phyloP scores from a whole-genome alignment of 2,329 filamentous ascomycete genomes.

The Penicillium sp. region DNA sequence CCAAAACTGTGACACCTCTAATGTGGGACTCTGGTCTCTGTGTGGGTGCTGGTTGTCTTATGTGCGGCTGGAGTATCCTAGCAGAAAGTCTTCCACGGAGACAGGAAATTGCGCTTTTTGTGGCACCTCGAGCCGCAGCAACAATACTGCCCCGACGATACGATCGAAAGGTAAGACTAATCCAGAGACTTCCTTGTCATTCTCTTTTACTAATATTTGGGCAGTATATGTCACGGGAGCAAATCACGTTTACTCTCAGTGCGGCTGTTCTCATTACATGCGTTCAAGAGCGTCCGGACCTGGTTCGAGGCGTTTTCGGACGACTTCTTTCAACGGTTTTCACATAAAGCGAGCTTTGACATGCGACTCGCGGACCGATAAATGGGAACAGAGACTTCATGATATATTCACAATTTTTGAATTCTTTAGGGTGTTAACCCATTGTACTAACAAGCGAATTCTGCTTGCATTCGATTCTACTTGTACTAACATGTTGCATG shows the following conservation, averaged over 20 bases:
- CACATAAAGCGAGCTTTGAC: neutral
- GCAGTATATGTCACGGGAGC: slow-evolving; percentile 65
- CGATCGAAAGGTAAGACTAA: slow-evolving; percentile 39
- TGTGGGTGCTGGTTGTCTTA: slow-evolving; percentile 65
- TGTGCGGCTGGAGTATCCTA: slow-evolving; percentile 80
- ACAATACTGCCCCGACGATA: slow-evolving; percentile 72
- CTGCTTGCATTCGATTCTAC: neutral
- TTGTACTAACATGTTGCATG: neutral
- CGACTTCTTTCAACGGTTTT: slow-evolving; percentile 48
- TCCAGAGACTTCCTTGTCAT: neutral
- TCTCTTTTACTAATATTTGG: slow-evolving; percentile 14
- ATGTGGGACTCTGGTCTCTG: slow-evolving; percentile 61
- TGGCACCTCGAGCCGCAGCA: slow-evolving; percentile 71
- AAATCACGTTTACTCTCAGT: slow-evolving; percentile 61
- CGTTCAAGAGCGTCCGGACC: slow-evolving; percentile 57
- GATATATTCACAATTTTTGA: neutral
- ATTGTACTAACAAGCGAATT: neutral
- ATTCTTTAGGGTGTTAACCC: neutral
- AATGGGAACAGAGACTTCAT: neutral
- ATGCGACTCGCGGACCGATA: neutral
- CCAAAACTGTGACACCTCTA: slow-evolving; percentile 48
- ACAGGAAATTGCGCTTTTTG: slow-evolving; percentile 75
- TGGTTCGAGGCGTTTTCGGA: slow-evolving; percentile 67
- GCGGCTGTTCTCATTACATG: slow-evolving; percentile 68
- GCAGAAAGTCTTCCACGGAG: slow-evolving; percentile 63